A percentile compares a stretch with the other conserved stretches of the same genome.
Evolutionary conservation across 164 flowering plant genomes (phyloP).

Genomic region (Akebia trifoliata): DNA sequence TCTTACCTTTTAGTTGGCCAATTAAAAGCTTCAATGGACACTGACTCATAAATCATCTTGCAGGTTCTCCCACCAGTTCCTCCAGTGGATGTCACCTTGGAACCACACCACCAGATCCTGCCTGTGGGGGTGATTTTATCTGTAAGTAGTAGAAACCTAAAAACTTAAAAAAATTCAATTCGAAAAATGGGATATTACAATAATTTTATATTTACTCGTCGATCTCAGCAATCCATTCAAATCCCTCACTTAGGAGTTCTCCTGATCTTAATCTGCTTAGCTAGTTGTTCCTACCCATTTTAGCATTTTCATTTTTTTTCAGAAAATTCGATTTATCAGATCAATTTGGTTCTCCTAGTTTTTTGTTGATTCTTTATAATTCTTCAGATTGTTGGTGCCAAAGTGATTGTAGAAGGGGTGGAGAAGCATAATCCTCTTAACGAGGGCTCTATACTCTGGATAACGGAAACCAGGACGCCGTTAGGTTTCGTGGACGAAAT

Average conservation of each 20-base stretch:
- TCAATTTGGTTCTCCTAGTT: background rate
- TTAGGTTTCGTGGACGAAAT: conserved; percentile 84
- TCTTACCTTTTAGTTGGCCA: too few species aligned
- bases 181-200: background rate
- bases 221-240: too few species aligned
- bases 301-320: too few species aligned
- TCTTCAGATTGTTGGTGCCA: conserved; percentile 58
- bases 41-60: conserved; percentile 15
- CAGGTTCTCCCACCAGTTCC: conserved; percentile 86
- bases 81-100: conserved; percentile 46
- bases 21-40: background rate
- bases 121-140: conserved; percentile 80
- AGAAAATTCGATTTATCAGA: too few species aligned
- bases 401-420: conserved; percentile 83
- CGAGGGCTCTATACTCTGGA: conserved; percentile 96
- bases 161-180: background rate
- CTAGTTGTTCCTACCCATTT: too few species aligned
- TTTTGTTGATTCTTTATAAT: background rate
- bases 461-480: conserved; percentile 61
- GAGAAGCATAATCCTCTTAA: conserved; percentile 85
- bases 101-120: conserved; percentile 55
- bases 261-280: too few species aligned
- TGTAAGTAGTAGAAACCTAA: conserved; percentile 38
- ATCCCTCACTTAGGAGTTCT: too few species aligned
- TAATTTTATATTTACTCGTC: background rate